Evolutionary conservation across 768 basidiomycete species (phyloP).

Genomic region (Lentinula lateritia): DNA sequence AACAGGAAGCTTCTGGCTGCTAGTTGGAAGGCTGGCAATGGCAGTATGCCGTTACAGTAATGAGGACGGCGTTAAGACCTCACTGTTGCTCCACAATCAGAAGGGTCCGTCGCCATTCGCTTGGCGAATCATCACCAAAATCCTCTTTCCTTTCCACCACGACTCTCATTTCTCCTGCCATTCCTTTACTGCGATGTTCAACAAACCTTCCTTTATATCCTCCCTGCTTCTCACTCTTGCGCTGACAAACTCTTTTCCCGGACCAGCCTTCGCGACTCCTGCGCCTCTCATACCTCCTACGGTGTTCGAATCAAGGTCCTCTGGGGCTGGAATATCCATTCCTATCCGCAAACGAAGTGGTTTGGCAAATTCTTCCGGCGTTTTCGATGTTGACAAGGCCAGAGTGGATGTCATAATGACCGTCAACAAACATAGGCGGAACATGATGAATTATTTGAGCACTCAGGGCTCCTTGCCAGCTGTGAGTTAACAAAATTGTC

Average conservation of each 20-base stretch:
- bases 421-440: background rate
- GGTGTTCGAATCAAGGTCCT: background rate
- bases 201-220: background rate
- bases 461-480: conserved; percentile 1
- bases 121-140: background rate
- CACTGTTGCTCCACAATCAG: background rate
- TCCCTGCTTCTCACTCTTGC: background rate
- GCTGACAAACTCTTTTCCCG: background rate
- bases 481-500: background rate
- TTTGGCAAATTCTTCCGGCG: background rate
- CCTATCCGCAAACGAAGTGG: conserved; percentile 1
- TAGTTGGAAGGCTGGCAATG: no score
- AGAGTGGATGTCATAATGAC: background rate
- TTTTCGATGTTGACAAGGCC: conserved; percentile 3
- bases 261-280: background rate
- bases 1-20: no score
- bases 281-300: background rate
- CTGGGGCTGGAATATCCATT: conserved; percentile 1
- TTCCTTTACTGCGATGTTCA: background rate
- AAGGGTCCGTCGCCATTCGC: background rate
- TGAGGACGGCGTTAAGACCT: background rate
- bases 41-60: no score
- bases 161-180: background rate
- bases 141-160: background rate
- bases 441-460: background rate